Base-by-base conservation (phyloP, 2,329 filamentous ascomycete genomes). In the Onygenales sp. region DNA sequence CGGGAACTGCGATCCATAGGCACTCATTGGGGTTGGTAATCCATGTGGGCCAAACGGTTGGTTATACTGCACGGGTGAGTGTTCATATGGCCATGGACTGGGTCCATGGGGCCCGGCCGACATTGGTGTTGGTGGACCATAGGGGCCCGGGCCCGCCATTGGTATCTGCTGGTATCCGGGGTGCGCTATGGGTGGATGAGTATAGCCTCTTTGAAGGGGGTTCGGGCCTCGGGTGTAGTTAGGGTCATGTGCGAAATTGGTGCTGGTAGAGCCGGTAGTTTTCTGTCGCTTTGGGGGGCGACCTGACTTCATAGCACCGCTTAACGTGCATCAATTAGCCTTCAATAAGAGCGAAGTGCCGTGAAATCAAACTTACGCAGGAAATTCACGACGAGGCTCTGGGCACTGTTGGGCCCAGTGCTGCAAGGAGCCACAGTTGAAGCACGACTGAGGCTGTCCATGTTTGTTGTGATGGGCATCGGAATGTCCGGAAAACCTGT, bases 331-430 rank as follows among this genome's bases (percentile, higher is more conserved):
- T 49, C 14, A 39, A 50, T 57, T 53, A 58, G 54, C 52, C 33
- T 51, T 42, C 17, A 13, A 54, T 9, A 39, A 33, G 10, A 48
- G 33, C 17, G 14, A 43, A 33, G 17, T 7, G 13, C 14, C 14
- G n/a, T 11, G 14, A 35, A 7, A 14, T 21, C 10, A 47, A 36
- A 66, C 67, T 61, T 60, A 69, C 67, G 60, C 60, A 50, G 65
- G 63, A 48, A 61, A 57, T 42, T 62, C 57, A 46, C 63, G 60
- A 38, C 62, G 64, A 44, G 63, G 60, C 54, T 68, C 65, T 14
- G 66, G 65, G 52, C 67, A 69, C 47, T 66, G 59, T 43, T 69
- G 66, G 39, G 65, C 66, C 59, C 61, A 63, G 55, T 69, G 67
- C 17, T 62, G 60, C 7, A 53, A 51, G 43, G 63, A 59, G 9